These are phyloP conservation scores for Beauveria asiatica DNA, from an alignment of 2,329 filamentous ascomycete genomes.

Conservation along the genomic window DNA sequence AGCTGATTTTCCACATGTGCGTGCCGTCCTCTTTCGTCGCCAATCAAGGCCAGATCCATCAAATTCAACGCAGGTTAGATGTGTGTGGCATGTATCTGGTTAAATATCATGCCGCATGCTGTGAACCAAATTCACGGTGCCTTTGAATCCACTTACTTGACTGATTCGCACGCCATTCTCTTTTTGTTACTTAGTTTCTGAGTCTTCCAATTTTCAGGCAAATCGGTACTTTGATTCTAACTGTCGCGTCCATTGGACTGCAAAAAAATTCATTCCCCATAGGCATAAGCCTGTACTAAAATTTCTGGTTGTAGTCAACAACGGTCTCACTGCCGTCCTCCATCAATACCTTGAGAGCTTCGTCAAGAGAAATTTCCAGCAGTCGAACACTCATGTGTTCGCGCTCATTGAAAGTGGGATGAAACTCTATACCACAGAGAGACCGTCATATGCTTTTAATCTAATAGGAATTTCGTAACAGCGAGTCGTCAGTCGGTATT, in stretches of 20 bases:
- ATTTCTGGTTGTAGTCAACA: constrained; percentile 15
- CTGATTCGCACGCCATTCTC: constrained; percentile 18
- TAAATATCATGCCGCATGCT: constrained; percentile 15
- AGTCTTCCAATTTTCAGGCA: not conserved
- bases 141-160: constrained; percentile 17
- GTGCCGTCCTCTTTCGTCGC: constrained; percentile 21
- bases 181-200: constrained; percentile 18
- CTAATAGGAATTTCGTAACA: constrained; percentile 19
- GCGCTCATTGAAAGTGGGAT: constrained; percentile 19
- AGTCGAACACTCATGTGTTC: constrained; percentile 19
- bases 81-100: constrained; percentile 19
- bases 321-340: constrained; percentile 21
- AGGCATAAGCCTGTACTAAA: not conserved
- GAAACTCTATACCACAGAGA: constrained; percentile 11
- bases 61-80: constrained; percentile 18
- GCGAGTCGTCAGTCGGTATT: constrained; percentile 13
- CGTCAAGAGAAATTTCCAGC: constrained; percentile 13
- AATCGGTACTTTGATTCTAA: constrained; percentile 20
- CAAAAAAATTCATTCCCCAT: constrained; percentile 15
- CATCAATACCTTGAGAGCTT: constrained; percentile 14
- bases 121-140: constrained; percentile 16
- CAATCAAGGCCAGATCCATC: constrained; percentile 18
- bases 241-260: constrained; percentile 23
- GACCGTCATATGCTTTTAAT: constrained; percentile 18
- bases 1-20: constrained; percentile 16